A percentile compares a stretch with the other conserved stretches of the same genome.
Evolutionary conservation across 2,329 filamentous ascomycete genomes (phyloP).

Genomic region (Curvularia eragrostidis): DNA sequence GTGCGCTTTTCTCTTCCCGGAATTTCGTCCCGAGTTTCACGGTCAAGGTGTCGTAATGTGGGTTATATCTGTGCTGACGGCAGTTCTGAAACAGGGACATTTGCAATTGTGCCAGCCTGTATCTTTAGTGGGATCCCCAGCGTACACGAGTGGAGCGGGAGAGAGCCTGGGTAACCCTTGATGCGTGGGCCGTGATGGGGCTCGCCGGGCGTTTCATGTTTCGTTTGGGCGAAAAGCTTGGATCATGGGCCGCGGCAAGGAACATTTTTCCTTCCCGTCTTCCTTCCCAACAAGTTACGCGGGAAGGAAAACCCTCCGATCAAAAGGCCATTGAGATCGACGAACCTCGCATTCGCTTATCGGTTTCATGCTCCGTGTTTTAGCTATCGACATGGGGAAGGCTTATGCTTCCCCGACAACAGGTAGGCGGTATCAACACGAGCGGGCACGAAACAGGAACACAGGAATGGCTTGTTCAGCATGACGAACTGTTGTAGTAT

Average conservation of each 20-base stretch:
- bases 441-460: not conserved
- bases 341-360: conserved; percentile 11
- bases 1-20: conserved; percentile 55
- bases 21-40: conserved; percentile 5
- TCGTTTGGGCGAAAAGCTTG: not conserved
- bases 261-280: not conserved
- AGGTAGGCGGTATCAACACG: not conserved
- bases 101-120: conserved; percentile 51
- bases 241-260: not conserved
- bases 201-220: not conserved
- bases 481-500: not conserved
- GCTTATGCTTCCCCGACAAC: conserved; percentile 4
- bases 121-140: conserved; percentile 37
- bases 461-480: not conserved
- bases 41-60: not conserved
- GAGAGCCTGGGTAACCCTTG: not conserved
- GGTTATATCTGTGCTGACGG: conserved; percentile 5
- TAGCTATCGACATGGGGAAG: conserved; percentile 2
- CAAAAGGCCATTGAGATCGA: conserved; percentile 4
- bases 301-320: not conserved
- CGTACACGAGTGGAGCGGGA: not conserved
- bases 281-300: not conserved
- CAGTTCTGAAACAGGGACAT: conserved; percentile 45
- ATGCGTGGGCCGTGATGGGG: not conserved
- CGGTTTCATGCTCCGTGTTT: conserved; percentile 16